Evolutionary conservation across 441 rosid species (phyloP), one percentile per base, ranked within the genome.

Genomic region (Theobroma grandiflorum): DNA sequence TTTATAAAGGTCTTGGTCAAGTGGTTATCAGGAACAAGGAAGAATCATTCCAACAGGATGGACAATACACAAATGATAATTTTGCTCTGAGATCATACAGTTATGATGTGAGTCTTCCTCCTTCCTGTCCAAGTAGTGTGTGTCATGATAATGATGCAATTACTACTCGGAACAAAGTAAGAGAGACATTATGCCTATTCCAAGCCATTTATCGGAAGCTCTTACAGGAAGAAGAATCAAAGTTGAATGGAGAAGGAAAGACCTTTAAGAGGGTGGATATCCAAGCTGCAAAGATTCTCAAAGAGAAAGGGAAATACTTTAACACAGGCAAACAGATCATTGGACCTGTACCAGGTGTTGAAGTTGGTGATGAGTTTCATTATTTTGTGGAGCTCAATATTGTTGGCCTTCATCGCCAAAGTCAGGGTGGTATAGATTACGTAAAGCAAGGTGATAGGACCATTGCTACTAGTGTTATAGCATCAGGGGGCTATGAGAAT

Each of bases 331-430:
- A 77, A 45, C 87, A 80, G 42, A 87, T 93, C 58, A 69, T 95
- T 50, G 98, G 99, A 72, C 4, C 87, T 76, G 92, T 97, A 58
- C 98, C 98, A 12, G 98, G 99, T 37, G 88, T 93, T 84, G 97
- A 93, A 82, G 88, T 93, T 75, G 98, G 99, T 38, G 99, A 95
- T 76, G 98, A 93, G 84, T 96, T 94, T 86, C 97, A 88, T 31
- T 95, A 91, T 43, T 82, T 96, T 73, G 86, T 93, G 53, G 99
- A 95, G 90, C 93, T 94, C 63, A 89, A 88, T 85, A 83, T 97
- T n/a, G 84, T 97, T 68, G 97, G 98, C 75, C 88, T 95, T 58
- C 98, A 97, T 83, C 95, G 88, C 72, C 94, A 66, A 14, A 83
- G 74, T 74, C 97, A 92, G 77, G 90, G 88, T 47, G 98, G 99